Evolutionary conservation across 306 rosid genomes (phyloP), one percentile per base, ranked within the genome.

Genomic region (Hippophae tibetana): DNA sequence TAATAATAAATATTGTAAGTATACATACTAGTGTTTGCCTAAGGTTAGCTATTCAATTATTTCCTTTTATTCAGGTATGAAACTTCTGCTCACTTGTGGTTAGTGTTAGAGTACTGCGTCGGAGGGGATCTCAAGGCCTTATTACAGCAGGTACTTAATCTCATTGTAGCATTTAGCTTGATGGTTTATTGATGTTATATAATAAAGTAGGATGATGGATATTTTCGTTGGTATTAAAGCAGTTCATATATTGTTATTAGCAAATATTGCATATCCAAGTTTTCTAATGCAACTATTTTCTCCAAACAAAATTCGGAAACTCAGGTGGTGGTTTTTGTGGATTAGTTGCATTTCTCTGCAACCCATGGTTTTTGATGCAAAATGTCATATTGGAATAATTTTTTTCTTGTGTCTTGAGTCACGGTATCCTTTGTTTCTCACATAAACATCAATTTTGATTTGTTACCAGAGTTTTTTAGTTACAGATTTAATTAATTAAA

Each of bases 81-180:
- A 80, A 92, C 96, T 42, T 85, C 96, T 48, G 99, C 99, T 75
- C 99, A 92, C 77, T 62, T 92, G 72, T 92, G 99, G 99, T 75
- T 92, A 69, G 89, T 92, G 52, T 73, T 92, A 76, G 99, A 92
- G 80, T 92, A 88, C 57, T 92, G 96, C 65, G 96, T 92, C 14
- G 99, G 99, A 50, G 99, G 99, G 55, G 89, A 92, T 80, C 64
- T 92, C 62, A 82, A 86, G 79, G 69, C 93, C 68, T 69, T 92
- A 60, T 75, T 92, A 64, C 86, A 76, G 65, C 96, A 92, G 99
- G 99, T 92, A 73, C 25, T 13, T 23, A 27, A 13, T 40, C 7
- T 31, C 23, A 18, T 18, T 18, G 23, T 18, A 18, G 1, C 23
- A 18, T 18, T 18, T 18, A 18, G 23, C 23, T 18, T 18, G 23